Evolutionary conservation across 306 rosid genomes (phyloP).

Genomic region (Pterocarpus santalinus): DNA sequence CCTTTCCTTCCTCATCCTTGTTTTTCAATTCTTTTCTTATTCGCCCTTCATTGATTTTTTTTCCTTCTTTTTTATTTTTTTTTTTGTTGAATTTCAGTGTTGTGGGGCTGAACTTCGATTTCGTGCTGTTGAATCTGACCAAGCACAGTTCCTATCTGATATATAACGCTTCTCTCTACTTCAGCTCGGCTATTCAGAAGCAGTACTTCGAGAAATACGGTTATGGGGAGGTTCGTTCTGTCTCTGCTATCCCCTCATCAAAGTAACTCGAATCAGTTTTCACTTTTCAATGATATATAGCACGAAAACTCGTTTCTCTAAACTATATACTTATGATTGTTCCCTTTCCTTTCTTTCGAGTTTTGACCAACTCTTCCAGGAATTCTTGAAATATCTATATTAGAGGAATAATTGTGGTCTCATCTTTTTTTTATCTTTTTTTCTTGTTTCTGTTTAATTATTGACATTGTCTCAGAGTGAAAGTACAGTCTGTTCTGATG

Average conservation of each 20-base stretch:
- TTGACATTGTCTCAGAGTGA: not conserved
- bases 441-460: not conserved
- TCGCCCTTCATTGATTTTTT: not conserved
- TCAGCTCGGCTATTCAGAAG: slow-evolving; percentile 76
- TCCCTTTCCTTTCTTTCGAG: not conserved
- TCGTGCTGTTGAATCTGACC: slow-evolving; percentile 80
- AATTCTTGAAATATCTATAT: not conserved
- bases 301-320: not conserved
- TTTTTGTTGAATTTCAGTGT: slow-evolving; percentile 56
- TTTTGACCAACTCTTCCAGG: too few relatives aligned
- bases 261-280: slow-evolving; percentile 1
- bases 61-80: not conserved
- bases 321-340: not conserved
- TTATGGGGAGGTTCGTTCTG: slow-evolving; percentile 59
- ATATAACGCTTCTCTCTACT: slow-evolving; percentile 86
- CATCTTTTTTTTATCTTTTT: not conserved
- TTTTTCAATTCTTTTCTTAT: not conserved
- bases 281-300: not conserved
- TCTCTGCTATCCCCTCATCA: not conserved
- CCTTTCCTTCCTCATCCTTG: not conserved
- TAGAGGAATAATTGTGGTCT: not conserved
- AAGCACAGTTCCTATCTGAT: slow-evolving; percentile 93
- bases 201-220: slow-evolving; percentile 84
- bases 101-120: slow-evolving; percentile 92
- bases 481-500: not conserved